Base-by-base conservation (phyloP, 1,139 yeast genomes). In the Blastobotrys capitulatus region DNA sequence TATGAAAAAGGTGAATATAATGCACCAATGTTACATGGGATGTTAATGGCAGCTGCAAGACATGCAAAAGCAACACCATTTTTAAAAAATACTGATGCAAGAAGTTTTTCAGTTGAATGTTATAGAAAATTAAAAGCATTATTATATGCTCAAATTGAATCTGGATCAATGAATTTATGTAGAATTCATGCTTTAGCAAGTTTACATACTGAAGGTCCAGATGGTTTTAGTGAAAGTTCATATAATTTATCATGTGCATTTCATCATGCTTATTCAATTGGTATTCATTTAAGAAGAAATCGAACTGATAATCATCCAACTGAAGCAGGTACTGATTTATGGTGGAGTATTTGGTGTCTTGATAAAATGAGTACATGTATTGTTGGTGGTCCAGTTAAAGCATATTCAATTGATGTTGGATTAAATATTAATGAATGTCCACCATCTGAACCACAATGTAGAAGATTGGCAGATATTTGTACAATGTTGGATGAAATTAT, bases 71-170 rank as follows among this genome's bases (percentile, higher is more conserved):
- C 62, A 6, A 35, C 41, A 5, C 37, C 29, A 20, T 54, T 40
- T 34, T 36, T 59, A 20, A 51, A 47, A 10, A 46, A 52, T 12
- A 52, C 53, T 10, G 50, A 52, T 13, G 54, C 59, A 9, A 51
- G 60, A 7, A 50, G 49, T 10, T 60, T 60, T 52, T 58, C 63
- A 50, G 45, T 57, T 60, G 38, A 39, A 49, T 45, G 56, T 54
- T 6, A 44, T 53, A 26, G 61, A 49, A 72, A 72, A 52, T 65
- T 70, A 31, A 57, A 72, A 22, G 76, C 73, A 25, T 58, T 73
- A 15, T 56, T 73, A 45, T 72, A 68, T 35, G 71, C 73, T n/a
- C 65, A 71, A 38, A 72, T 73, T 15, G 76, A 72, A 48, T 67
- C 68, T 27, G 75, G 72, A 40, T 59, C 70, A 42, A 59, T 71